Conservation (phyloP, 208 protist species). For the Entamoeba histolytica region DNA sequence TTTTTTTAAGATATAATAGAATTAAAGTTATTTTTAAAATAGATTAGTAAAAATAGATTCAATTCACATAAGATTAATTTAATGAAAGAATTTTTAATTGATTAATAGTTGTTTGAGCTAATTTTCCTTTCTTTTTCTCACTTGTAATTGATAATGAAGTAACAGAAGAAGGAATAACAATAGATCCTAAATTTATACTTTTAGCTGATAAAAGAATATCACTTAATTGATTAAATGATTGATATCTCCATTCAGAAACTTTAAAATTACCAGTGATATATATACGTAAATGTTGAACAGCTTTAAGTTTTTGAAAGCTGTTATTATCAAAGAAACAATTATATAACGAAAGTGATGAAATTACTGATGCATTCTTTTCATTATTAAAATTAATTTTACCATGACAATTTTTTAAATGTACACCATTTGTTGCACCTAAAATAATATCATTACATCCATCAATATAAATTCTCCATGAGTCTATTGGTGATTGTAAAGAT, state of each 20-base stretch:
- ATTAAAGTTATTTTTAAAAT: too few relatives aligned
- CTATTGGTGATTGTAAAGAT: not conserved
- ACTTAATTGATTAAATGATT: not conserved
- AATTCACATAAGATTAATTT: not conserved
- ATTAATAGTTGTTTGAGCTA: not conserved
- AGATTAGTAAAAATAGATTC: too few relatives aligned
- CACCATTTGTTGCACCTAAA: not conserved
- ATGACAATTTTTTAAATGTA: not conserved
- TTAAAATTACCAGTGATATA: not conserved
- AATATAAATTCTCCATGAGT: not conserved
- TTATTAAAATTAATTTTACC: not conserved
- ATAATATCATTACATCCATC: not conserved
- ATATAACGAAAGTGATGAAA: not conserved
- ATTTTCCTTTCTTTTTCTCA: not conserved
- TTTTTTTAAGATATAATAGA: too few relatives aligned
- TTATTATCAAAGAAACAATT: not conserved
- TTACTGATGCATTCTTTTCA: not conserved
- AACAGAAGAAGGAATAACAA: not conserved
- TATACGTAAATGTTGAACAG: not conserved
- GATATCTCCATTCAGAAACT: not conserved
- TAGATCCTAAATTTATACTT: not conserved
- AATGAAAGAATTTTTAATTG: not conserved
- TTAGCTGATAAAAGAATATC: not conserved
- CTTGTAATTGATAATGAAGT: not conserved
- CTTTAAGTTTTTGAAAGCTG: not conserved